Evolutionary conservation across 2,329 filamentous ascomycete species (phyloP).

Genomic region (Rhynchosporium agropyri): DNA sequence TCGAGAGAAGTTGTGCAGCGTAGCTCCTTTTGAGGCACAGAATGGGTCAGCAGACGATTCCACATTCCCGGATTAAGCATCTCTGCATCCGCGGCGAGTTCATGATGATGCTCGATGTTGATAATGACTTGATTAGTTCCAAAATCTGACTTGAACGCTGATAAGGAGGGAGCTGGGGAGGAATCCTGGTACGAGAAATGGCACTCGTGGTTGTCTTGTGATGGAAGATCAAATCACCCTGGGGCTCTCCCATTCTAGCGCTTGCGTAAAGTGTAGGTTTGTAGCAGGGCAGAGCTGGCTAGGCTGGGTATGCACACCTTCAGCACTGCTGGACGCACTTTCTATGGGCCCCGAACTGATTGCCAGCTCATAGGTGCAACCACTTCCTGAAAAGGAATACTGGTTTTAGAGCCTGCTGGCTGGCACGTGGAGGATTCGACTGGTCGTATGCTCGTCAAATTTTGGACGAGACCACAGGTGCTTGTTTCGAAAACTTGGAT

Average conservation of each 20-base stretch:
- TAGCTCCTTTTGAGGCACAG: constrained; percentile 4
- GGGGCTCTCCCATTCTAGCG: background rate
- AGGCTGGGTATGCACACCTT: background rate
- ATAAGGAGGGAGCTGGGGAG: background rate
- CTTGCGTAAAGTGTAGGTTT: background rate
- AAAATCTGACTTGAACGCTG: constrained; percentile 5
- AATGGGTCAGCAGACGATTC: constrained; percentile 19
- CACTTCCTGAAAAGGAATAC: constrained; percentile 2
- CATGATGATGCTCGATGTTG: constrained; percentile 4
- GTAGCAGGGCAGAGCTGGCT: background rate
- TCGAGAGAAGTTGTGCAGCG: background rate
- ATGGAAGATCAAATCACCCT: constrained; percentile 15
- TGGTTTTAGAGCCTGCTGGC: constrained; percentile 26
- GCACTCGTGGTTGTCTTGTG: constrained; percentile 16
- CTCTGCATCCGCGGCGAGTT: constrained; percentile 11
- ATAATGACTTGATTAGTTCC: constrained; percentile 18
- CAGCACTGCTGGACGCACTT: background rate
- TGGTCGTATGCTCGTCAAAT: constrained; percentile 29
- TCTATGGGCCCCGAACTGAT: background rate
- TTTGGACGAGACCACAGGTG: constrained; percentile 28
- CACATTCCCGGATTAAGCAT: constrained; percentile 21
- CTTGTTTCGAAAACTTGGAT: constrained; percentile 26
- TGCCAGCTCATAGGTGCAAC: constrained; percentile 5
- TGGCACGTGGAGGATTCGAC: constrained; percentile 34
- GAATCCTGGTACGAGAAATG: constrained; percentile 1